phyloP scores from a whole-genome alignment of 106 monocot genomes.

The Dendrobium nobile region DNA sequence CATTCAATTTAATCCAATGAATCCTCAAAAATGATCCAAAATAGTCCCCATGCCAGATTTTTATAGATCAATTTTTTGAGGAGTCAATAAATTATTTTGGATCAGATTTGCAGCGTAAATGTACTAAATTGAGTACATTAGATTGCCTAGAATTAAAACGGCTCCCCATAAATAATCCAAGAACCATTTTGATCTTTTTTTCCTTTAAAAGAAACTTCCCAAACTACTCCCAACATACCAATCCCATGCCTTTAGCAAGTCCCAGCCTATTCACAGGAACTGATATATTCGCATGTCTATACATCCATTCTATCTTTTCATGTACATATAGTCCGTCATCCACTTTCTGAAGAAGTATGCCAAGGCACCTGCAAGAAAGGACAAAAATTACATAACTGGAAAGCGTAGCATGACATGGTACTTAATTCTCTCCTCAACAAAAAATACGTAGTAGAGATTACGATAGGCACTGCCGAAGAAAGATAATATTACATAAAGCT shows the following conservation, averaged over 20 bases:
- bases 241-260: constrained; percentile 96
- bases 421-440: not conserved
- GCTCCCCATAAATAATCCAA: too few species aligned
- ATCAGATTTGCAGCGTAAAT: too few species aligned
- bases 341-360: constrained; percentile 94
- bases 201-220: not conserved
- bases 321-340: constrained; percentile 80
- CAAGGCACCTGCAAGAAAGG: constrained; percentile 67
- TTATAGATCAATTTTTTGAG: too few species aligned
- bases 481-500: not conserved
- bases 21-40: too few species aligned
- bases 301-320: constrained; percentile 94
- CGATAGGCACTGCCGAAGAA: not conserved
- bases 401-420: not conserved
- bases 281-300: constrained; percentile 71
- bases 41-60: too few species aligned
- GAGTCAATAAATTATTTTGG: too few species aligned
- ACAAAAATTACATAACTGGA: not conserved
- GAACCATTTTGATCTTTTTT: too few species aligned
- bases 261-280: constrained; percentile 86
- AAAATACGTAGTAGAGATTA: not conserved
- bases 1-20: too few species aligned
- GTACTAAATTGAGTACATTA: too few species aligned
- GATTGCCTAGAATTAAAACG: too few species aligned
- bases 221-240: constrained; percentile 51